Evolutionary conservation across 495 filamentous ascomycete species (phyloP), one percentile per base, ranked within the genome.

Genomic region (Aspergillus olivimuriae): DNA sequence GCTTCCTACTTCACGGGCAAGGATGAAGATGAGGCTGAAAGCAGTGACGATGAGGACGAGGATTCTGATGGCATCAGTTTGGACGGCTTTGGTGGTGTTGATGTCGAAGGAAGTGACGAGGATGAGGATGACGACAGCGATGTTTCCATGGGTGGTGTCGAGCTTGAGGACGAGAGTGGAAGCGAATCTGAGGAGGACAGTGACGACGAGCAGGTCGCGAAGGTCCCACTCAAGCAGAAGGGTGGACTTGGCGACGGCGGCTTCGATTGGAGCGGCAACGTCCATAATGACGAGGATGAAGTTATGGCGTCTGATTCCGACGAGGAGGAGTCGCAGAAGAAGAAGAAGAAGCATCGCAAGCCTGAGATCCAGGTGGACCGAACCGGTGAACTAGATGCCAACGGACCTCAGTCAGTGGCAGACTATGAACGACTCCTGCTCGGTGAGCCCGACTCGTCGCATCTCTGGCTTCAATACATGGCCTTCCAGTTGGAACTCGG

Each of bases 381-480:
- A 38, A 97, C 89, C 14, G 92, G 86, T 21, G 86, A 94, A 49
- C 76, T 97, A 4, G 87, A 92, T 61, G 78, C 79, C 33, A 77
- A 90, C 47, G 94, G 90, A n/a, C 92, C 94, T 2, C 89, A 92
- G 61, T 89, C 87, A 2, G 77, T 84, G 14, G 82, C 83, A 40
- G 92, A 97, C 60, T 97, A 86, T 62, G 92, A 98, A 68, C 86
- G 92, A 40, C 81, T 95, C 38, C 77, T 97, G 31, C 79, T 97
- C 26, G 87, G 89, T 42, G 86, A 94, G 56, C 89, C 92, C 1
- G 85, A 97, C 58, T 86, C 83, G 6, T 94, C 92, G 1, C 66
- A 82, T 34, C 72, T 97, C 18, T 98, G 92, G 92, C 83, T 94
- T 39, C 76, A 84, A 48, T 98, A 96, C 68, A 94, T 97, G 84